phyloP scores from a whole-genome alignment of 169 alveolate species.

The Perkinsus olseni region DNA sequence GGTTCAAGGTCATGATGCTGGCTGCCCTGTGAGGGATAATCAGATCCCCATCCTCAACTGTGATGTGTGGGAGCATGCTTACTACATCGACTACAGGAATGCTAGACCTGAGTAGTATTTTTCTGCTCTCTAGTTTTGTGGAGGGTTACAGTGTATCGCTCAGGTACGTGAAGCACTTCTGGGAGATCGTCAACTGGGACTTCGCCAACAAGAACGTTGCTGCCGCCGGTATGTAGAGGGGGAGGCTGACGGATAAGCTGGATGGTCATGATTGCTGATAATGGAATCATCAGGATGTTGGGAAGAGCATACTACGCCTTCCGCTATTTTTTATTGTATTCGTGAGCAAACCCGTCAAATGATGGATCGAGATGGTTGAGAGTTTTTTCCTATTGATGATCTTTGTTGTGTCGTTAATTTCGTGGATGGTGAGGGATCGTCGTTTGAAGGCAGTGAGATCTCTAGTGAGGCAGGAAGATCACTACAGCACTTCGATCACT shows the following conservation, averaged over 20 bases:
- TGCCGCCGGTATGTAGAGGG: conserved; percentile 3
- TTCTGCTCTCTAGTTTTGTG: not conserved
- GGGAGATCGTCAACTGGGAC: conserved; percentile 80
- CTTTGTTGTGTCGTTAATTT: not conserved
- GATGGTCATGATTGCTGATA: too few species aligned
- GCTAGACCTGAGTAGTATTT: conserved; percentile 2
- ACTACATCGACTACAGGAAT: conserved; percentile 48
- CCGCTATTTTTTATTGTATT: not conserved
- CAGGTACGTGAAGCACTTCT: conserved; percentile 55
- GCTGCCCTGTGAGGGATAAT: conserved; percentile 18
- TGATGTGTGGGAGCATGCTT: conserved; percentile 93
- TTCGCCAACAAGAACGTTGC: conserved; percentile 40
- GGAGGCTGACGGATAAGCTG: too few species aligned
- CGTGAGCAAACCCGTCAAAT: not conserved
- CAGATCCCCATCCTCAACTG: conserved; percentile 59
- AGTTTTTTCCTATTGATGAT: not conserved
- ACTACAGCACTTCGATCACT: too few species aligned
- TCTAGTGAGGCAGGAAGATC: too few species aligned
- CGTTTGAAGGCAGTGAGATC: too few species aligned
- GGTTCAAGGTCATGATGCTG: conserved; percentile 31
- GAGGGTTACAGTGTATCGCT: not conserved
- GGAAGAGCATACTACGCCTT: not conserved
- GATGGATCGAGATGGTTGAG: not conserved
- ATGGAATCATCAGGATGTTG: too few species aligned
- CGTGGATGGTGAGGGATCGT: too few species aligned